Evolutionary conservation across 2,329 filamentous ascomycete species (phyloP).

Genomic region (Trichoderma aggressivum): DNA sequence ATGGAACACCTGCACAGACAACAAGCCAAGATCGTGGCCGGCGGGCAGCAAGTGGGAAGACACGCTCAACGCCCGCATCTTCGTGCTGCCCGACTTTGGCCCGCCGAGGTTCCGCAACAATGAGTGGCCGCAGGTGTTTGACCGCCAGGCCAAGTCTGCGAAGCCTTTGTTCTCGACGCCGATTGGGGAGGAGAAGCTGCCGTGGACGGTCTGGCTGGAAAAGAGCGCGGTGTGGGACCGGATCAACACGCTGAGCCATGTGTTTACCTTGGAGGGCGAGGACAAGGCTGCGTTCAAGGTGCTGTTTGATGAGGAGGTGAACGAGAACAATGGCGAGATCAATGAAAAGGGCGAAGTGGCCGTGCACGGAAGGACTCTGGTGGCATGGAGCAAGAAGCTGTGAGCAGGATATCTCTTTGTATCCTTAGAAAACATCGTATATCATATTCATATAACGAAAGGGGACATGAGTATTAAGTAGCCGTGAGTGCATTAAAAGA

Average conservation of each 20-base stretch:
- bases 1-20: conserved; percentile 45
- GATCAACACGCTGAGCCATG: conserved; percentile 64
- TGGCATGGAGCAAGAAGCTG: conserved; percentile 57
- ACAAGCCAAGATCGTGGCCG: conserved; percentile 56
- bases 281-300: conserved; percentile 47
- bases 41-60: conserved; percentile 60
- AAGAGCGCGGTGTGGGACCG: conserved; percentile 62
- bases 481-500: not conserved
- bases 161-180: conserved; percentile 57
- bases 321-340: conserved; percentile 49
- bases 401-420: conserved; percentile 24
- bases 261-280: conserved; percentile 55
- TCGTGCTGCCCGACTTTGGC: conserved; percentile 50
- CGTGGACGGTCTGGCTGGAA: conserved; percentile 56
- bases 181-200: conserved; percentile 53
- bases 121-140: conserved; percentile 63
- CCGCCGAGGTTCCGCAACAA: conserved; percentile 62
- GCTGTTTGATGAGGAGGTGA: conserved; percentile 53
- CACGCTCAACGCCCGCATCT: conserved; percentile 57
- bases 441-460: not conserved
- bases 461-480: not conserved
- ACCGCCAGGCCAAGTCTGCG: conserved; percentile 49
- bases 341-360: conserved; percentile 62
- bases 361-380: conserved; percentile 61
- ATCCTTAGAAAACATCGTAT: not conserved